Evolutionary conservation across 257 asterid genomes (phyloP).

Genomic region (Jasminum sambac): DNA sequence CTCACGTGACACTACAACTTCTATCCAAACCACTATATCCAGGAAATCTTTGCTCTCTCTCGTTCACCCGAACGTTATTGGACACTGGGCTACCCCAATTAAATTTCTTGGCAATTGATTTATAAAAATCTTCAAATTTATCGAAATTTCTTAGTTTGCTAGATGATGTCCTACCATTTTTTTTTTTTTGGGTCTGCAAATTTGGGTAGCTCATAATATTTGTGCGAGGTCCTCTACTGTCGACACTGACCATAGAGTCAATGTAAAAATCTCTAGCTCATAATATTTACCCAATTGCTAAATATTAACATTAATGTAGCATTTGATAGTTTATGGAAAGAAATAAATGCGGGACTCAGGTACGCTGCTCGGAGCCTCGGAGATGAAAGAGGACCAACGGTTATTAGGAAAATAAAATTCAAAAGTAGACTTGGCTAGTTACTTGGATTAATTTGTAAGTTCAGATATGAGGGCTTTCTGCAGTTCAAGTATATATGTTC

Average conservation of each 20-base stretch:
- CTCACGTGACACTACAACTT: slow-evolving; percentile 53
- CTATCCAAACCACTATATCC: slow-evolving; percentile 32
- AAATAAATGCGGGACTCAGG: background rate
- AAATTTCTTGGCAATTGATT: slow-evolving; percentile 27
- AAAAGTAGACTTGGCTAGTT: no score
- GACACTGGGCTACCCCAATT: slow-evolving; percentile 4
- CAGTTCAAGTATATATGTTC: no score
- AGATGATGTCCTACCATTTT: background rate
- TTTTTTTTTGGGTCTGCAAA: slow-evolving; percentile 7
- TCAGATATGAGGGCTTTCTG: no score
- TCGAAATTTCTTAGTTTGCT: background rate
- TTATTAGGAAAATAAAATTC: no score
- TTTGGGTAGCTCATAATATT: slow-evolving; percentile 13
- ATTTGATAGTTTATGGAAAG: background rate
- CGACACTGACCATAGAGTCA: slow-evolving; percentile 38
- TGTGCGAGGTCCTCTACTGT: slow-evolving; percentile 27
- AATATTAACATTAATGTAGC: background rate
- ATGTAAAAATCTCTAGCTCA: slow-evolving; percentile 49
- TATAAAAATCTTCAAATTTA: slow-evolving; percentile 20
- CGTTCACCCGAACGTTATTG: background rate
- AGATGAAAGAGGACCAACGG: background rate
- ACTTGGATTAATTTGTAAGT: no score
- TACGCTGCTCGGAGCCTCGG: no score
- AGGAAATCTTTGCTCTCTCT: background rate
- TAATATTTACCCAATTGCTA: background rate